These are phyloP conservation scores for Pisolithus thermaeus DNA, from an alignment of 1,284 basidiomycete species.

Conservation along the genomic window DNA sequence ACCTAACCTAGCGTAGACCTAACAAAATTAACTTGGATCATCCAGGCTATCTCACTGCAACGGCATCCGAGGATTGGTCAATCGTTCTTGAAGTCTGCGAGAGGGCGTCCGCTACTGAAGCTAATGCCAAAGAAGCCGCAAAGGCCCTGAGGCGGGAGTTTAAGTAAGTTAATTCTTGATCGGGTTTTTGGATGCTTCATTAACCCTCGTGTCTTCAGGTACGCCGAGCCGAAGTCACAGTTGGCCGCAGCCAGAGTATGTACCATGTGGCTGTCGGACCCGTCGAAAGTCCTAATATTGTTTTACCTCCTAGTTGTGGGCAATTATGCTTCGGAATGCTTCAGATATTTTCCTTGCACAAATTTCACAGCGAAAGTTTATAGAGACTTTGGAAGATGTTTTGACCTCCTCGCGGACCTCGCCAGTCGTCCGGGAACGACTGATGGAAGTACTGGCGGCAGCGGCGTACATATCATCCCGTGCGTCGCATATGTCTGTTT, in stretches of 20 bases:
- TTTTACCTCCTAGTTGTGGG: constrained; percentile 57
- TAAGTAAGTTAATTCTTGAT: constrained; percentile 43
- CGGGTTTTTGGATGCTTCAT: not conserved
- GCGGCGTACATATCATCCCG: constrained; percentile 59
- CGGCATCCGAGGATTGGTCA: constrained; percentile 71
- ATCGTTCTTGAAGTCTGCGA: constrained; percentile 77
- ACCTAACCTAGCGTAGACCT: not conserved
- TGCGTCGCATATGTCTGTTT: not conserved
- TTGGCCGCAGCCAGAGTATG: constrained; percentile 65
- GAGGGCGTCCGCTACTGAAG: constrained; percentile 58
- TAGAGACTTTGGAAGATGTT: constrained; percentile 67
- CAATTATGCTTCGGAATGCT: constrained; percentile 73
- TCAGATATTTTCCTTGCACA: constrained; percentile 60
- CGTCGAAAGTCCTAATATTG: constrained; percentile 2
- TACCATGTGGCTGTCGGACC: constrained; percentile 5
- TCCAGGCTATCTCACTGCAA: constrained; percentile 67
- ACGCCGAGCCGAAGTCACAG: constrained; percentile 65
- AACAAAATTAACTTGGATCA: constrained; percentile 3
- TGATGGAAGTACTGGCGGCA: constrained; percentile 67
- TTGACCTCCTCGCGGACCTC: constrained; percentile 53
- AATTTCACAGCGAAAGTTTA: constrained; percentile 68
- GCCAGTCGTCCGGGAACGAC: constrained; percentile 66
- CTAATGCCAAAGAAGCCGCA: constrained; percentile 68
- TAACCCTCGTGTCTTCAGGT: constrained; percentile 33
- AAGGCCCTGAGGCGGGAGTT: constrained; percentile 70